Evolutionary conservation across 257 asterid genomes (phyloP).

Genomic region (Galeopsis tetrahit): DNA sequence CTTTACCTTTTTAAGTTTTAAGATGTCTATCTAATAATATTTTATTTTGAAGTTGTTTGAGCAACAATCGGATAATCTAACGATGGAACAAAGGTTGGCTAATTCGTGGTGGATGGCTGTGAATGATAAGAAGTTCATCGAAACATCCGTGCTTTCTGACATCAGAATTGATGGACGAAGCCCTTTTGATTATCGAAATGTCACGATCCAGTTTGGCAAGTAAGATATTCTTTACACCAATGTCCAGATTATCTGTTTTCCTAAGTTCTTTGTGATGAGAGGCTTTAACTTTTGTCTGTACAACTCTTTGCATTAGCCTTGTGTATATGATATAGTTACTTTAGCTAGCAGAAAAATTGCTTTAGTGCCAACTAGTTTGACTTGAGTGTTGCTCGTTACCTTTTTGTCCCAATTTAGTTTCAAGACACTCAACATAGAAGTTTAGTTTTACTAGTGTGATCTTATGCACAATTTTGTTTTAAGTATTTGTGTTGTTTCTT

Average conservation of each 20-base stretch:
- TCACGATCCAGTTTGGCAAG: constrained; percentile 80
- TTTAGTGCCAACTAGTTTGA: not conserved
- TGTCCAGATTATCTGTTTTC: not conserved
- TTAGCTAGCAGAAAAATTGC: not conserved
- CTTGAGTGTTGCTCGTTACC: not conserved
- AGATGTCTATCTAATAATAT: not conserved
- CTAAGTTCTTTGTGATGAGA: not conserved
- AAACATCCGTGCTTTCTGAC: constrained; percentile 74
- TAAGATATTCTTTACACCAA: constrained; percentile 33
- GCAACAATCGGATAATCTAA: not conserved
- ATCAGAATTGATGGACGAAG: constrained; percentile 88
- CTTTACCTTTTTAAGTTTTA: not conserved
- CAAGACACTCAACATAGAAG: not conserved
- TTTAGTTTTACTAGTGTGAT: not conserved
- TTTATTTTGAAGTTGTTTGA: not conserved
- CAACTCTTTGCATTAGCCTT: not conserved
- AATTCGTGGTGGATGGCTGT: constrained; percentile 74
- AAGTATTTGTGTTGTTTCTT: constrained; percentile 1
- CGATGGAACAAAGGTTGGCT: constrained; percentile 72
- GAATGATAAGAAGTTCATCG: constrained; percentile 83
- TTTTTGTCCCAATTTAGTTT: not conserved
- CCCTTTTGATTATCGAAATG: constrained; percentile 76
- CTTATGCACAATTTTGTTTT: not conserved
- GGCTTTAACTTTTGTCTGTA: not conserved
- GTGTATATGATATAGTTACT: not conserved